Evolutionary conservation across 2,329 filamentous ascomycete genomes (phyloP).

Genomic region (Alternaria ventricosa): DNA sequence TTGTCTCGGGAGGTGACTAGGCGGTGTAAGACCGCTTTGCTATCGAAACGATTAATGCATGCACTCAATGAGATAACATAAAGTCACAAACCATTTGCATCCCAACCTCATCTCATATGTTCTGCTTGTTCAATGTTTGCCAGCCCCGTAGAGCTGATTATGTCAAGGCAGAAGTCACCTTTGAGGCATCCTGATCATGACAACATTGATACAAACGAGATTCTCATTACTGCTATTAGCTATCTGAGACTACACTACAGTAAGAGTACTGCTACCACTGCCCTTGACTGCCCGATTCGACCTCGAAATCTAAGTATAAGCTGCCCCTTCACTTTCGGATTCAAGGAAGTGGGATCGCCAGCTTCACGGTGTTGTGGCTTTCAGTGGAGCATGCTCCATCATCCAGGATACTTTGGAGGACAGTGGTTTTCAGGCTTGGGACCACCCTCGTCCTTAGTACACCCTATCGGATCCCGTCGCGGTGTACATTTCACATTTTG

Average conservation of each 20-base stretch:
- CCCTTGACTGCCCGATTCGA: background rate
- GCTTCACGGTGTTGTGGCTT: background rate
- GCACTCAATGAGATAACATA: too few relatives aligned
- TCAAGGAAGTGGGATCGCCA: background rate
- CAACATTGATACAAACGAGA: background rate
- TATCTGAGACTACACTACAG: background rate
- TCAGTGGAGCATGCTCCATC: background rate
- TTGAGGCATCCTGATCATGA: background rate
- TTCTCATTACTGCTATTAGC: background rate
- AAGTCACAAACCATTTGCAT: too few relatives aligned
- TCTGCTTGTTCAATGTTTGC: background rate
- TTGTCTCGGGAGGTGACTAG: constrained; percentile 56
- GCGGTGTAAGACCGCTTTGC: background rate
- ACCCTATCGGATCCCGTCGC: background rate
- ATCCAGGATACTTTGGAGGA: background rate
- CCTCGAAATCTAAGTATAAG: background rate
- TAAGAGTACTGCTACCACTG: background rate
- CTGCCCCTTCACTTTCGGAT: background rate
- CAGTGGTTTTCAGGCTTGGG: background rate
- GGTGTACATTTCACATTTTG: background rate
- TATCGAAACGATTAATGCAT: background rate
- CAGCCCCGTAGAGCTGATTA: background rate
- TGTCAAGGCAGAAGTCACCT: background rate
- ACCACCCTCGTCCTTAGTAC: background rate
- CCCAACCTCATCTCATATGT: too few relatives aligned